These are phyloP conservation scores for Aureobasidium pullulans DNA, from an alignment of 2,329 filamentous ascomycete species.

Conservation along the genomic window DNA sequence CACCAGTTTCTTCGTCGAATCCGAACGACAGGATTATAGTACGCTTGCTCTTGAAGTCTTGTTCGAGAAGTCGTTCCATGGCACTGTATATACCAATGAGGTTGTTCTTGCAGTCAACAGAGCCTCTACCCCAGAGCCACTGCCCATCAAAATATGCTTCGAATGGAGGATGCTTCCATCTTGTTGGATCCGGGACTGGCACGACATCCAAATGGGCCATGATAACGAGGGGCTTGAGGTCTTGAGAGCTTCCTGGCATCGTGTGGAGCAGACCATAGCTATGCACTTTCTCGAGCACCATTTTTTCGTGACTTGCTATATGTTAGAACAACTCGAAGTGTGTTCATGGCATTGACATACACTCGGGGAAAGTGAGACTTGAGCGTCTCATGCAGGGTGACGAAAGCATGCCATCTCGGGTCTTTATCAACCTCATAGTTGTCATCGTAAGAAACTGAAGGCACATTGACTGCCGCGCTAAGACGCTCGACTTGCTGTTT, in stretches of 20 bases:
- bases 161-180: conserved; percentile 56
- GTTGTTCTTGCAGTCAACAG: conserved; percentile 55
- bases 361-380: conserved; percentile 45
- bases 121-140: conserved; percentile 55
- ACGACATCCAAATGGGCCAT: conserved; percentile 62
- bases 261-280: conserved; percentile 53
- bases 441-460: conserved; percentile 50
- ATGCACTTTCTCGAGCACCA: conserved; percentile 50
- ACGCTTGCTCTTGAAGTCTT: conserved; percentile 46
- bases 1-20: conserved; percentile 57
- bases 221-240: conserved; percentile 49
- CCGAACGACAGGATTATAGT: conserved; percentile 54
- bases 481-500: conserved; percentile 27
- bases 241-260: conserved; percentile 45
- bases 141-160: conserved; percentile 51
- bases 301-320: conserved; percentile 29
- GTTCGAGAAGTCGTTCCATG: conserved; percentile 47
- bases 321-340: not conserved
- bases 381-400: conserved; percentile 46
- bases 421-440: conserved; percentile 49
- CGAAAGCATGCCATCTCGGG: conserved; percentile 52
- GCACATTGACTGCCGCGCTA: conserved; percentile 45
- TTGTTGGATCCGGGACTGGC: conserved; percentile 46
- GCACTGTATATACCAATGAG: conserved; percentile 51
- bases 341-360: conserved; percentile 5